Evolutionary conservation across 345 rosid genomes (phyloP).

Genomic region (Eucalyptus erythrocorys): DNA sequence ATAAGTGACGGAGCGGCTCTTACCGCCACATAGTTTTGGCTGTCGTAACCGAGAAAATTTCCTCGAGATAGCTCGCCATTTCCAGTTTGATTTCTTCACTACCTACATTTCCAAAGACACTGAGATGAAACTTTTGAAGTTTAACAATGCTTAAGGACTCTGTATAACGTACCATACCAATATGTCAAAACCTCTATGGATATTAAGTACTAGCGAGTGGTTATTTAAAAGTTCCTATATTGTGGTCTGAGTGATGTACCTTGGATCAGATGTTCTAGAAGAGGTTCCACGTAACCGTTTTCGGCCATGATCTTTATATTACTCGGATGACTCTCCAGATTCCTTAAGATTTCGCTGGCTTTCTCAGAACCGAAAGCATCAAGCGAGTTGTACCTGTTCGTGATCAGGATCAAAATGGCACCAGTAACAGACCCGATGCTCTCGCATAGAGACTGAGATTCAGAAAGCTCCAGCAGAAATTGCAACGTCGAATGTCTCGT

Average conservation of each 20-base stretch:
- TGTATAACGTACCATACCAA: neutral
- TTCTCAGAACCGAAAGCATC: constrained; percentile 48
- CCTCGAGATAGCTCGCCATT: constrained; percentile 68
- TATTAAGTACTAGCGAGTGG: neutral
- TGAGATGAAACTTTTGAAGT: neutral
- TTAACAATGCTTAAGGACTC: neutral
- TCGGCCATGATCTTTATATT: constrained; percentile 90
- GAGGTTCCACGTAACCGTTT: constrained; percentile 74
- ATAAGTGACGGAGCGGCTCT: constrained; percentile 56
- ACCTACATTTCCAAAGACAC: constrained; percentile 25
- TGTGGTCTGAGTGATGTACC: constrained; percentile 20
- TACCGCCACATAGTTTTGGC: constrained; percentile 47
- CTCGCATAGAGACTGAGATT: constrained; percentile 25
- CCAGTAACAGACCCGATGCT: constrained; percentile 56
- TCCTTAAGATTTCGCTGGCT: constrained; percentile 49
- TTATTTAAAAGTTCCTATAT: neutral
- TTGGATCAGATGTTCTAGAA: constrained; percentile 52
- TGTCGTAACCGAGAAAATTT: constrained; percentile 51
- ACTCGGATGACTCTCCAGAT: constrained; percentile 39
- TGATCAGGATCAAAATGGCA: constrained; percentile 68
- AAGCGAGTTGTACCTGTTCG: constrained; percentile 32
- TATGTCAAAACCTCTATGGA: neutral
- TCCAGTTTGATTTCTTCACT: constrained; percentile 49
- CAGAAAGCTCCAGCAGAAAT: constrained; percentile 65
- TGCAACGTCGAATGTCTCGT: constrained; percentile 40